These are phyloP conservation scores for Penicillium alfredii DNA, from an alignment of 495 filamentous ascomycete genomes.

Conservation along the genomic window DNA sequence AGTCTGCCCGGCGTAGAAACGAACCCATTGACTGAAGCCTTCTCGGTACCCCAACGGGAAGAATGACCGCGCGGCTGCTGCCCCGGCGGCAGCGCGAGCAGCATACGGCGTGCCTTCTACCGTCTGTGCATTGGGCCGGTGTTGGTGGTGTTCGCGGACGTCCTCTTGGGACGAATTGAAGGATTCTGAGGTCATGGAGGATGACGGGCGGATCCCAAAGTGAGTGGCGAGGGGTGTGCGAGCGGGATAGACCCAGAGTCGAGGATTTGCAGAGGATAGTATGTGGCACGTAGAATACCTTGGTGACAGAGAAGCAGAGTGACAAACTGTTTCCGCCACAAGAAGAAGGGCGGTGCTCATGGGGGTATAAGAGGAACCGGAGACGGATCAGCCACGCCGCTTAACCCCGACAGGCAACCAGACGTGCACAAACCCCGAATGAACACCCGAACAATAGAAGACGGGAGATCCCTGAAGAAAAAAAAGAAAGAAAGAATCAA, in stretches of 20 bases:
- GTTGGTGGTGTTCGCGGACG: conserved; percentile 32
- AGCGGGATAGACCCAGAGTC: conserved; percentile 9
- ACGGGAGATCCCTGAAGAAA: conserved; percentile 2
- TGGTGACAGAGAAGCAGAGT: conserved; percentile 3
- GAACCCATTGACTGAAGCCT: conserved; percentile 86
- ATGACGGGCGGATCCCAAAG: conserved; percentile 21
- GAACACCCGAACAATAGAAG: conserved; percentile 1
- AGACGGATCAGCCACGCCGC: conserved; percentile 20
- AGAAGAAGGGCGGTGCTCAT: conserved; percentile 15
- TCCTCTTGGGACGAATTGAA: conserved; percentile 27
- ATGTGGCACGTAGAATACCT: conserved; percentile 12
- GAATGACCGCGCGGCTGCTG: conserved; percentile 34
- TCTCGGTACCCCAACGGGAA: conserved; percentile 92
- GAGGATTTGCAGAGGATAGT: conserved; percentile 20
- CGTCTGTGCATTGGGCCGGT: conserved; percentile 37
- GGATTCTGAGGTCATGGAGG: conserved; percentile 41
- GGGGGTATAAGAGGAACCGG: conserved; percentile 11
- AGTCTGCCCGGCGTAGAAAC: conserved; percentile 21
- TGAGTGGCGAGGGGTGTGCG: conserved; percentile 8
- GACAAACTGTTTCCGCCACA: conserved; percentile 7
- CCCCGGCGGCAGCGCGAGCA: conserved; percentile 37
- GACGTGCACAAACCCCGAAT: conserved; percentile 7
- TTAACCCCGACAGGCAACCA: conserved; percentile 23
- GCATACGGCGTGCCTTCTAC: conserved; percentile 26
- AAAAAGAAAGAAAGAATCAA: conserved; percentile 1